Base-by-base conservation (phyloP, 805 yeast species). In the Lachancea thermotolerans region DNA sequence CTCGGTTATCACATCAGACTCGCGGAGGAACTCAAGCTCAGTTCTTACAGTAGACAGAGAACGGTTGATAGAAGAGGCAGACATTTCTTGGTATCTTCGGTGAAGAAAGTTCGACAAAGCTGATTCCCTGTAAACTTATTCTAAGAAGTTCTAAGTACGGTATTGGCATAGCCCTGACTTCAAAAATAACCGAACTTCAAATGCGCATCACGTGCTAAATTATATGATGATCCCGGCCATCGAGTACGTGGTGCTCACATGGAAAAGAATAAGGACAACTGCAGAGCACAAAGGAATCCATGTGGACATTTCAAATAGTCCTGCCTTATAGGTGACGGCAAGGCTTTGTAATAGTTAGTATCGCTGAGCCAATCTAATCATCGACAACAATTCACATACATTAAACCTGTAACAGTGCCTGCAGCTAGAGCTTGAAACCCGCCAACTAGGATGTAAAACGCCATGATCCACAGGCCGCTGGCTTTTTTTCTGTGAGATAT, bases 241-340 rank as follows among this genome's bases (percentile, higher is more conserved):
- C 7, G 57, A 42, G 40, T 52, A 56, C 44, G 63, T 74, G 8
- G 81, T 74, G 30, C 82, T 70, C 31, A 87, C 72, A 58, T 84
- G 78, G 62, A 77, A 85, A 36, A 88, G 58, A 5, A 85, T 72
- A 53, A 79, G 81, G 4, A 84, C 75, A 2, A 84, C 64, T 0
- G 81, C 95, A 79, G 90, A 86, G 45, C 84, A 75, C 52, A 91
- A 74, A 0, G 99, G 98, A 7, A 91, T 79, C 99, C 99, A 91
- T 0, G 97, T 86, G 10, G 95, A 82, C 95, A 93, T 86, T 17
- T 84, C 76, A 55, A 91, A 79, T 18, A 83, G 72, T 0, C 95
- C 95, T 0, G 95, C 80, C 44, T 74, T 71, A 66, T 90, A 90
- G 7, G 89, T 75, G 1, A 88, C 85, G 31, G 82, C 82, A 14